Base-by-base conservation (phyloP, 345 rosid genomes). In the Carallia brachiata region DNA sequence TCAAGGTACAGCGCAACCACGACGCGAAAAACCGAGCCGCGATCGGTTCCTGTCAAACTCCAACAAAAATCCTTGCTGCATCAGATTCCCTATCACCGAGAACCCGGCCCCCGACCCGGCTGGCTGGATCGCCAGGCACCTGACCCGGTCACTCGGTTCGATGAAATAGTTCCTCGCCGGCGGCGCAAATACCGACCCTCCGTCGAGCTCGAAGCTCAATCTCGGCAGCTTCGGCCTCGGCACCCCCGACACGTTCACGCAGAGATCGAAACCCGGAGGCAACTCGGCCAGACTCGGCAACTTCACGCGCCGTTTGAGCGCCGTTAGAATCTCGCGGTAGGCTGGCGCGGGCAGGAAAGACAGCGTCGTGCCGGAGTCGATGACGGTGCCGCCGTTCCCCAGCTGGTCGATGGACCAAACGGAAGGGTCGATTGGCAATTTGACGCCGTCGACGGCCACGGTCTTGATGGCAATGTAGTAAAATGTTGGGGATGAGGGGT, bases 1-100 rank as follows among this genome's bases (percentile, higher is more conserved):
- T 70, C 75, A 84, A n/a, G 83, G 75, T n/a, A 65, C 8, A 27
- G 81, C 84, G 62, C 98, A 93, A 12, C 92, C 93, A 13, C 80
- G 88, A 23, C 87, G 97, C 68, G 97, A 80, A 72, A 90, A 90
- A 37, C 97, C 97, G 61, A 93, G 81, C 85, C 84, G 77, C 65
- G 96, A 90, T 72, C 71, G 73, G 76, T 83, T 90, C 62, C 81
- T 79, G 66, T 93, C 96, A 65, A 90, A 93, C 79, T 90, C 95
- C 59, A 89, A 79, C 80, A 93, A 73, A 71, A 75, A 93, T 23
- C 98, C 98, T 82, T 93, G 98, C 61, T 93, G 98, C 98, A 90
- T 89, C 67, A 93, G 82, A 74, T 93, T 93, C 78, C 98, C 98
- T 2, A 93, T 79, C 79, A 90, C 98, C 55, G 93, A 85, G 32